Percentiles rank a stretch among this genome's conserved stretches.
These are phyloP conservation scores for Butyriboletus loyo DNA, from an alignment of 768 basidiomycete genomes.

Conservation along the genomic window DNA sequence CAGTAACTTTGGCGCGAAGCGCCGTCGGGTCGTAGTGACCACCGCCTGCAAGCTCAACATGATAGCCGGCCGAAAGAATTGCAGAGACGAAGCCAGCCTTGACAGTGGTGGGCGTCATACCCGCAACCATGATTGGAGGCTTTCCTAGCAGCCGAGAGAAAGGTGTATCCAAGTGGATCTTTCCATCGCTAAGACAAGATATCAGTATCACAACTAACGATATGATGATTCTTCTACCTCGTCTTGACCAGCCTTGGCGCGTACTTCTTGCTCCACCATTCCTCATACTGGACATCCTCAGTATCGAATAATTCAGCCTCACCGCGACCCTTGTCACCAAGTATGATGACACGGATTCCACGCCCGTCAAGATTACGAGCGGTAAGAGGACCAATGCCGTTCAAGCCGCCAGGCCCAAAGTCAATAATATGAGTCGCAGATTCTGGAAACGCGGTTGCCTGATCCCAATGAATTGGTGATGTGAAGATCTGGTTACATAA, in stretches of 20 bases:
- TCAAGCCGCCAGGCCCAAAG: slow-evolving; percentile 93
- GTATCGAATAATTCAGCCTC: slow-evolving; percentile 82
- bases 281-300: slow-evolving; percentile 65
- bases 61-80: slow-evolving; percentile 89
- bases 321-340: slow-evolving; percentile 88
- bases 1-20: slow-evolving; percentile 86
- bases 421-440: slow-evolving; percentile 93
- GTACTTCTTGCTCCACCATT: slow-evolving; percentile 91
- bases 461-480: slow-evolving; percentile 87
- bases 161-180: slow-evolving; percentile 88
- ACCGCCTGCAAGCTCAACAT: slow-evolving; percentile 96
- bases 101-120: slow-evolving; percentile 98
- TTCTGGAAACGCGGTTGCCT: slow-evolving; percentile 86
- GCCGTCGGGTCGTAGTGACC: slow-evolving; percentile 94
- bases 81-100: slow-evolving; percentile 94
- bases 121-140: slow-evolving; percentile 98
- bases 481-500: slow-evolving; percentile 94
- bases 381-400: slow-evolving; percentile 90
- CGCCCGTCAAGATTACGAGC: slow-evolving; percentile 90
- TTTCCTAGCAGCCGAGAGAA: slow-evolving; percentile 96
- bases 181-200: slow-evolving; percentile 66
- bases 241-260: slow-evolving; percentile 85
- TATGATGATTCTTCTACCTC: slow-evolving; percentile 45
- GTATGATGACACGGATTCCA: slow-evolving; percentile 85
- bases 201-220: not conserved